These are phyloP conservation scores for Penicillium sp. DNA, from an alignment of 2,329 filamentous ascomycete species.

Conservation along the genomic window DNA sequence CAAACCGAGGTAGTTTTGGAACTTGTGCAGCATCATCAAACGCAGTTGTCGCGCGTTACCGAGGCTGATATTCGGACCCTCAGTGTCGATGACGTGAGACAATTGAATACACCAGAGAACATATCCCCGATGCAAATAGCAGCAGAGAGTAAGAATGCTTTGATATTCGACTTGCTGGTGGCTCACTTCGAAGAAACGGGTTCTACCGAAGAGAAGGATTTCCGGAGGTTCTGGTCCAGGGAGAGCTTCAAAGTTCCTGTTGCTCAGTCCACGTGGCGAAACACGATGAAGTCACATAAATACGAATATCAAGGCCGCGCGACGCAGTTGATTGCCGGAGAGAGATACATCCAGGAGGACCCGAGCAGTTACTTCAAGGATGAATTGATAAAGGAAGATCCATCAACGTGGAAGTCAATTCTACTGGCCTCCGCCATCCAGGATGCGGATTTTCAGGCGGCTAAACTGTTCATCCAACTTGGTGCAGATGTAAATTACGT, in stretches of 20 bases:
- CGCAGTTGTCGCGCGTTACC: not conserved
- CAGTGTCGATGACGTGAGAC: not conserved
- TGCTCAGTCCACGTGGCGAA: not conserved
- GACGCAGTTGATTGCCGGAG: not conserved
- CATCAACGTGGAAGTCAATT: not conserved
- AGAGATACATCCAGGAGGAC: not conserved
- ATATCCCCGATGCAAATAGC: not conserved
- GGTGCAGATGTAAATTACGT: not conserved
- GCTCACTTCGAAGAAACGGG: not conserved
- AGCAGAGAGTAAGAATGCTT: not conserved
- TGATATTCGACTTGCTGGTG: not conserved
- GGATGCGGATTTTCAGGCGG: not conserved
- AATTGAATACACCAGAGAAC: not conserved
- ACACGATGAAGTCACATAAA: not conserved
- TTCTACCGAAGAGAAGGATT: not conserved
- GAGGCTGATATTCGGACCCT: not conserved
- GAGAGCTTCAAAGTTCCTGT: not conserved
- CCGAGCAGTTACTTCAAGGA: not conserved
- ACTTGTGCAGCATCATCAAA: not conserved
- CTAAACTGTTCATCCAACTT: not conserved
- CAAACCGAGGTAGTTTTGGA: not conserved
- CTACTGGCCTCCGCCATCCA: not conserved
- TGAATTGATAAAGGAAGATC: not conserved
- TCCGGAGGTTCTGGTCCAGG: not conserved
- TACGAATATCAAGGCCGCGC: not conserved